A percentile compares a stretch with the other conserved stretches of the same genome.
Conservation (phyloP, 2,329 filamentous ascomycete genomes). For the Exophiala sideris region DNA sequence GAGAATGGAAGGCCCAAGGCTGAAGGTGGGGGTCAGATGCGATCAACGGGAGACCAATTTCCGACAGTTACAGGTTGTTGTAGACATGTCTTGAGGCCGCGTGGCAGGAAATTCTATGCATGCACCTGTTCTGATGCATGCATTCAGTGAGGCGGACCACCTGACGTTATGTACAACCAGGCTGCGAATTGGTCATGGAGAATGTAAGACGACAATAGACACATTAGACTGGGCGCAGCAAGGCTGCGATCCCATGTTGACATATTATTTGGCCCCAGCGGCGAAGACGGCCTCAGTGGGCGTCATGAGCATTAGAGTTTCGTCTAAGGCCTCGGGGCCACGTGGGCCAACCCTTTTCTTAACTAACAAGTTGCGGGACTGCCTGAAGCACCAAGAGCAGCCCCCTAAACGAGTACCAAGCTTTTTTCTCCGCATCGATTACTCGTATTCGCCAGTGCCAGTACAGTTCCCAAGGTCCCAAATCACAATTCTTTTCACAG, state of each 20-base stretch:
- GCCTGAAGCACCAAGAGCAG: too few relatives aligned
- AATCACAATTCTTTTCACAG: too few relatives aligned
- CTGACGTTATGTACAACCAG: background rate
- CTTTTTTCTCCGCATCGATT: too few relatives aligned
- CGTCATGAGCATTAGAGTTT: too few relatives aligned
- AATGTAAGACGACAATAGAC: constrained; percentile 1
- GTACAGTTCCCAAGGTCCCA: too few relatives aligned
- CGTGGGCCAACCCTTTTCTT: too few relatives aligned
- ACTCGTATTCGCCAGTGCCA: too few relatives aligned
- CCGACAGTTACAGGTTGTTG: constrained; percentile 6
- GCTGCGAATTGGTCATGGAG: background rate
- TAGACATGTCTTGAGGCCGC: constrained; percentile 16
- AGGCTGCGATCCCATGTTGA: background rate
- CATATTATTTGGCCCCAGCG: background rate
- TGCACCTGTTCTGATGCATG: background rate
- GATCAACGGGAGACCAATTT: constrained; percentile 19
- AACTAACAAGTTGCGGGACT: too few relatives aligned
- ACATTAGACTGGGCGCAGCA: background rate
- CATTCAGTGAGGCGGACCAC: background rate
- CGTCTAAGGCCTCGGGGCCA: too few relatives aligned
- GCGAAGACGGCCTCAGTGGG: too few relatives aligned
- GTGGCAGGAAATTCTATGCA: too few relatives aligned
- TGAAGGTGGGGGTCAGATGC: constrained; percentile 9
- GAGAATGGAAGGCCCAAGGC: constrained; percentile 1
- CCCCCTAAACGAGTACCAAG: too few relatives aligned